Base-by-base conservation (phyloP, 495 filamentous ascomycete species). In the Paragyromitra xinjiangensis region DNA sequence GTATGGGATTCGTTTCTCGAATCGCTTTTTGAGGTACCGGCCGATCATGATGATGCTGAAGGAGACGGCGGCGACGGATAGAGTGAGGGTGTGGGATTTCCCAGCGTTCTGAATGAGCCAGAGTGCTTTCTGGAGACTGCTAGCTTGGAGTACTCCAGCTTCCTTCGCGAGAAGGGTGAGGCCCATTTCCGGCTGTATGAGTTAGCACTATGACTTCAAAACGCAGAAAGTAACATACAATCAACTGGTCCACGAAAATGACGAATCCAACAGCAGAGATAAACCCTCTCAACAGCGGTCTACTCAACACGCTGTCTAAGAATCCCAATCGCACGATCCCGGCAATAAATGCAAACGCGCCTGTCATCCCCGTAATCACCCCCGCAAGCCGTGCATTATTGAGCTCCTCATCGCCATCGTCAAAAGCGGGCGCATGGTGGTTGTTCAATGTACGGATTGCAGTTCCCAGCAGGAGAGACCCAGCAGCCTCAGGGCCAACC, bases 251-350 rank as follows among this genome's bases (percentile, higher is more conserved):
- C 39, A 98, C 92, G 58, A 96, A 88, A 81, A 99, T 98, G 59
- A 98, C 94, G 56, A 97, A 92, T 44, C 95, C 95, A 82, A 99
- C 93, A 42, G 96, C 95, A 62, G 91, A 94, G 84, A 99, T 98
- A 84, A 99, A 99, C 1, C 95, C 95, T 67, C 95, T 86, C 39
- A 98, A 84, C 77, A 99, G 97, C 0, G 95, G 96, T 37, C 94
- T 87, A 77, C 93, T 97, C 68, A 99, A 87, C 53, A 99, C 94
- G 81, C 92, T 96, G 82, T 99, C 95, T 73, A 99, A 82, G 78
- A 98, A 99, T 0, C 95, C 95, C n/a, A 99, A 85, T 8, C 95
- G 88, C 40, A 90, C 90, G 3, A 96, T 75, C 0, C 95, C 95
- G 37, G 95, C 94, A 56, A 92, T 84, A 24, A 98, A 87, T 56